Conservation (phyloP, 2,329 filamentous ascomycete genomes). For the Aphanocladium album region DNA sequence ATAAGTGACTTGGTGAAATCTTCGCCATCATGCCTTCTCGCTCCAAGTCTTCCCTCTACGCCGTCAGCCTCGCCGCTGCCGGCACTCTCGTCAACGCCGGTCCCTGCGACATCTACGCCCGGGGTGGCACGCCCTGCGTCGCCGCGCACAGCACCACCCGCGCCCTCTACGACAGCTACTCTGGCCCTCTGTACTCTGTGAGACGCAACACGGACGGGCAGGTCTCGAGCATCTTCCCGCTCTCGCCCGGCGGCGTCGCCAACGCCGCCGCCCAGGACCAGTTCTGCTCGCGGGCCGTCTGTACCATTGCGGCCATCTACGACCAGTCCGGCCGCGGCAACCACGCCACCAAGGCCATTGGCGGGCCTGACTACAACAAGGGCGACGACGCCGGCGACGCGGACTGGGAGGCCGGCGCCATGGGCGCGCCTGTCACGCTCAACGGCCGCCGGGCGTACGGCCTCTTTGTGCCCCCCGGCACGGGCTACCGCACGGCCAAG, state of each 20-base stretch:
- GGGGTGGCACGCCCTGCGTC: slow-evolving; percentile 53
- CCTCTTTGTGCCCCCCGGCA: slow-evolving; percentile 56
- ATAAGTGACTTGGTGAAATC: not conserved
- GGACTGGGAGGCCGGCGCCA: slow-evolving; percentile 56
- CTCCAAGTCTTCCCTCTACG: slow-evolving; percentile 5
- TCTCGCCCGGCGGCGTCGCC: slow-evolving; percentile 56
- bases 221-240: slow-evolving; percentile 43
- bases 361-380: slow-evolving; percentile 43
- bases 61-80: slow-evolving; percentile 29
- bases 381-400: slow-evolving; percentile 30
- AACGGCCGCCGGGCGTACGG: slow-evolving; percentile 59
- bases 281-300: slow-evolving; percentile 58
- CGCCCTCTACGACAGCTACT: slow-evolving; percentile 51
- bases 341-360: slow-evolving; percentile 53
- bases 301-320: slow-evolving; percentile 59
- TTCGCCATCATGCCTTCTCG: not conserved
- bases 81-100: slow-evolving; percentile 42
- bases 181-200: slow-evolving; percentile 53
- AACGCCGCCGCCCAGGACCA: slow-evolving; percentile 55
- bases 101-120: slow-evolving; percentile 56
- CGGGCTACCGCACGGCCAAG: slow-evolving; percentile 57
- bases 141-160: slow-evolving; percentile 59
- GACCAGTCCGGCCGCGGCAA: slow-evolving; percentile 60
- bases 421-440: slow-evolving; percentile 55
- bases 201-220: slow-evolving; percentile 43